Base-by-base conservation (phyloP, 768 basidiomycete genomes). In the Lentinula sp. region DNA sequence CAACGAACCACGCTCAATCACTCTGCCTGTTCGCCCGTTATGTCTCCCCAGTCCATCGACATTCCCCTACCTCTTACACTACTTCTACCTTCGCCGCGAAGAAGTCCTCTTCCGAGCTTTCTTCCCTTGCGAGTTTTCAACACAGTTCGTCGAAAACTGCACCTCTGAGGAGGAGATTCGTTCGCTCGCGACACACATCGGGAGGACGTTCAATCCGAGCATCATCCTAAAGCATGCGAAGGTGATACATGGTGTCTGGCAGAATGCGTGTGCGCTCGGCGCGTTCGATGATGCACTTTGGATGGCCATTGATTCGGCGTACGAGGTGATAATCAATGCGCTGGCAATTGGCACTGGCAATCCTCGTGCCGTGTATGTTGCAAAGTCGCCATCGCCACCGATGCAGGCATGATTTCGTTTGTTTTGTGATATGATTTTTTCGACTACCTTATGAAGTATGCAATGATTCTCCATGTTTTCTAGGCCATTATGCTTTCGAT, bases 181-280 rank as follows among this genome's bases (percentile, higher is more conserved):
- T 2, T 48, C 65, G 1, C 76, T 74, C 60, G 76, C 78, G 0
- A 66, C 61, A 11, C 63, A 68, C 23, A 65, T 83, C 5, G 78
- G 76, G 3, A 62, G 65, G 66, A 79, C 75, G 28, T 82, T 74
- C 67, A 76, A 78, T 40, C 59, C 74, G 40, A 75, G 74, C 32
- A 79, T 76, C 13, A 75, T 91, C 7, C 70, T 87, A 50, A 73
- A 75, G 42, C 76, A 81, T 57, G 73, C 80, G 5, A 70, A 75
- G 56, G 73, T 68, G 39, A 79, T 90, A 40, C 80, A 85, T 60
- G 89, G 86, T 6, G 70, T 91, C 35, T 93, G 89, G 88, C 77
- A 81, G 61, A 91, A 92, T 67, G 81, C 80, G 2, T 85, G 84
- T 62, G 81, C 82, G 21, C 76, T 93, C n/a, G 89, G 89, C 3